phyloP scores from a whole-genome alignment of 1,284 basidiomycete species.

The Apiotrichum brassicae region DNA sequence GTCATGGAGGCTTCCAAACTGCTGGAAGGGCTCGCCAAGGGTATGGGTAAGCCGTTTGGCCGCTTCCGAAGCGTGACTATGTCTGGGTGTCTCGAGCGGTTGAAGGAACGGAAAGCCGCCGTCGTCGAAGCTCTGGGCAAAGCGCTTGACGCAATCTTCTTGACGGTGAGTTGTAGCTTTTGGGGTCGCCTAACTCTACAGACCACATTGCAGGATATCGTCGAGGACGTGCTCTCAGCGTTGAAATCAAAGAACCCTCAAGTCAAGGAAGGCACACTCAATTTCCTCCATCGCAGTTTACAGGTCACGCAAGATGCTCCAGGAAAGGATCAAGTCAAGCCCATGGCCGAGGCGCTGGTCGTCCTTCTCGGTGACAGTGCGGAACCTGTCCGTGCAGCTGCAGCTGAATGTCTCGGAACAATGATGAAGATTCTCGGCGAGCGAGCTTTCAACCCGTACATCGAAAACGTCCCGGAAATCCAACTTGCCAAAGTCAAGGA shows the following conservation, averaged over 20 bases:
- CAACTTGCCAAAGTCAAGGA: slow-evolving; percentile 92
- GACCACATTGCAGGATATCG: slow-evolving; percentile 73
- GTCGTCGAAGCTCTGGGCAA: slow-evolving; percentile 84
- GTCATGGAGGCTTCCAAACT: slow-evolving; percentile 83
- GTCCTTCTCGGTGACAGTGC: slow-evolving; percentile 77
- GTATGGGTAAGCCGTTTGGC: slow-evolving; percentile 67
- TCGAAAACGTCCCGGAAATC: slow-evolving; percentile 83
- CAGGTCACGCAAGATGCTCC: slow-evolving; percentile 58
- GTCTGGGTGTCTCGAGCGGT: slow-evolving; percentile 73
- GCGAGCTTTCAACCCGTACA: slow-evolving; percentile 75
- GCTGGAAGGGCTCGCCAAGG: slow-evolving; percentile 78
- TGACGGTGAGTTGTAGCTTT: slow-evolving; percentile 56
- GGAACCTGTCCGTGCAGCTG: slow-evolving; percentile 84
- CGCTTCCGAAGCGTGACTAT: slow-evolving; percentile 69
- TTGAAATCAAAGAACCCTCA: slow-evolving; percentile 92
- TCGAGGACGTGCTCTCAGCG: slow-evolving; percentile 73
- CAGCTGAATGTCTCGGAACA: slow-evolving; percentile 78
- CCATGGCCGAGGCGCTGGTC: slow-evolving; percentile 72
- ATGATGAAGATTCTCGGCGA: slow-evolving; percentile 98
- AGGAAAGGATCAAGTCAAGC: slow-evolving; percentile 70
- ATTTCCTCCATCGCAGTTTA: slow-evolving; percentile 79
- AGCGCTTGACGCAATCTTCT: slow-evolving; percentile 84
- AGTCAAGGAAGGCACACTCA: slow-evolving; percentile 88
- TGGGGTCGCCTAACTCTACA: slow-evolving; percentile 41
- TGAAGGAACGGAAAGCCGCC: slow-evolving; percentile 89